These are phyloP conservation scores for Thuidium tamariscinum DNA, from an alignment of 225 moss, liverwort and hornwort genomes.

Conservation along the genomic window DNA sequence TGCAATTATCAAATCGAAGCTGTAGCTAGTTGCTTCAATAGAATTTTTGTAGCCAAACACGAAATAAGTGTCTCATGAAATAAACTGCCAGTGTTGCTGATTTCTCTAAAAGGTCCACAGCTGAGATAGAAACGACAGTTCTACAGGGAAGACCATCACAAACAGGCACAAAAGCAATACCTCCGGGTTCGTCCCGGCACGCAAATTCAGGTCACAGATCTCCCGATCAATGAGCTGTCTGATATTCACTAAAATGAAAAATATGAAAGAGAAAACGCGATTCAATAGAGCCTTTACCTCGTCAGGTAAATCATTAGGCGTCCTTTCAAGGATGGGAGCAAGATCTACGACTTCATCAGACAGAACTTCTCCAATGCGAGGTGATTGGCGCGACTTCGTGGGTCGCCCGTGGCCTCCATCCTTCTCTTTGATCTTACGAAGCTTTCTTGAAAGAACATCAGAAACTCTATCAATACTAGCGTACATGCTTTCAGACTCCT, in stretches of 20 bases:
- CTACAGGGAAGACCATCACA: background rate
- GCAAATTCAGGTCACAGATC: background rate
- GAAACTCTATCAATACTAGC: constrained; percentile 85
- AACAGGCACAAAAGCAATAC: background rate
- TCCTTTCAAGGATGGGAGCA: constrained; percentile 49
- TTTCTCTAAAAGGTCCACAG: background rate
- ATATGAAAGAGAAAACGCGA: background rate
- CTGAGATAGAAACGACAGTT: background rate
- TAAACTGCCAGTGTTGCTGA: background rate
- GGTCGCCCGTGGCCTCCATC: constrained; percentile 84
- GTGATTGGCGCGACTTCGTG: constrained; percentile 61
- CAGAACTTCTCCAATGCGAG: constrained; percentile 62
- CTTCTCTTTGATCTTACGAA: constrained; percentile 92
- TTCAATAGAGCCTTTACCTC: constrained; percentile 31
- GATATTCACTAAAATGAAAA: background rate
- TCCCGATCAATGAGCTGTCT: background rate
- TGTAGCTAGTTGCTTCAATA: background rate
- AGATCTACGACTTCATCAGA: constrained; percentile 72
- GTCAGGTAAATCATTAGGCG: constrained; percentile 67
- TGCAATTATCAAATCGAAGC: background rate
- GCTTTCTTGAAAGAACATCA: constrained; percentile 74
- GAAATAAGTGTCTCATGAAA: background rate
- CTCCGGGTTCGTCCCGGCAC: background rate
- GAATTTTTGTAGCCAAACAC: background rate
- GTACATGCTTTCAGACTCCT: constrained; percentile 75